Evolutionary conservation across 495 filamentous ascomycete species (phyloP).

Genomic region (Neohortaea acidophila): DNA sequence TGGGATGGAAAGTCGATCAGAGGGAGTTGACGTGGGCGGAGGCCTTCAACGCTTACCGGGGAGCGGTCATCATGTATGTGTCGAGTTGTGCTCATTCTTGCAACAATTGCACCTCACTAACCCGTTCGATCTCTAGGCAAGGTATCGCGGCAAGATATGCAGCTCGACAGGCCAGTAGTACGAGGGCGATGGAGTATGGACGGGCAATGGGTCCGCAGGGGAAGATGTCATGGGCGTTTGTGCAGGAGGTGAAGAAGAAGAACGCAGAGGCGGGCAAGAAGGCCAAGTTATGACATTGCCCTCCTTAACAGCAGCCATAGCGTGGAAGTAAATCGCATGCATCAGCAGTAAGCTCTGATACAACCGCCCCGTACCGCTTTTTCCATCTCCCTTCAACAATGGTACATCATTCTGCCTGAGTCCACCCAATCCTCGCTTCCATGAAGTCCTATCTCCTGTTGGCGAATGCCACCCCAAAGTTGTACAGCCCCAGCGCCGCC

Average conservation of each 20-base stretch:
- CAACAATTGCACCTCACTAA: no score
- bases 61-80: conserved; percentile 70
- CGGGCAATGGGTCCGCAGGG: conserved; percentile 50
- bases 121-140: no score
- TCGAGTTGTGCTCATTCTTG: no score
- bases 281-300: conserved; percentile 38
- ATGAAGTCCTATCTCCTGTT: no score
- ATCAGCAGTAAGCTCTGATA: no score
- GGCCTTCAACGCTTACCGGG: conserved; percentile 31
- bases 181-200: conserved; percentile 57
- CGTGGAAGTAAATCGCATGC: no score
- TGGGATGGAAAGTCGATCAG: conserved; percentile 47
- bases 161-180: conserved; percentile 76
- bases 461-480: conserved; percentile 41
- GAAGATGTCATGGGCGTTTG: conserved; percentile 57
- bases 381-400: no score
- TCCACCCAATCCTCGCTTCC: no score
- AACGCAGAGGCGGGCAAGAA: conserved; percentile 20
- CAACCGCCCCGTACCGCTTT: no score
- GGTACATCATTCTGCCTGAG: no score
- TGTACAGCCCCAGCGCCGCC: conserved; percentile 42
- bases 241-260: conserved; percentile 33
- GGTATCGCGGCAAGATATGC: conserved; percentile 83
- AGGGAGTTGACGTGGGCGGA: conserved; percentile 44
- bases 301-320: no score